Evolutionary conservation across 1,284 basidiomycete genomes (phyloP), one percentile per base, ranked within the genome.

Genomic region (Tilletia walkeri): DNA sequence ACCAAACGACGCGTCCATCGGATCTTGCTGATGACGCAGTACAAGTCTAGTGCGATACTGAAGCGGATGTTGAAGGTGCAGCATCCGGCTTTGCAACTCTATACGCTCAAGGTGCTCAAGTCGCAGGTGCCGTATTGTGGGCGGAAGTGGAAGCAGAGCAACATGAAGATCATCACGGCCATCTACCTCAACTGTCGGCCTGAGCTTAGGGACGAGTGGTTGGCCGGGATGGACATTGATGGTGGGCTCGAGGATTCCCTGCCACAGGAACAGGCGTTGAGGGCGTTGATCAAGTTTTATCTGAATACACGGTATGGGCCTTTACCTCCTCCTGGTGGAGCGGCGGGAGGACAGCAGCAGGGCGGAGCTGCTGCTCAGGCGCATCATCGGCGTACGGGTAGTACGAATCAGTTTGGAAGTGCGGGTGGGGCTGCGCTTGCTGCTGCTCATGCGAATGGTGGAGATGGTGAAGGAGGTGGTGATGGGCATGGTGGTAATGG

Each of bases 121-220:
- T 95, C 93, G 76, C 96, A 99, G 88, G 94, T 99, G 34, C 96
- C 96, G 0, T 98, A 94, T 84, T 97, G 94, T 82, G 96, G 96
- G 14, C 88, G 95, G 63, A 98, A 98, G 86, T 99, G 96, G 96
- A 88, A 95, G 66, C 94, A 97, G 86, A 92, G 94, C 94, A 99
- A 99, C 84, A 99, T 99, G 96, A 96, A 98, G 85, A 92, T 98
- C 72, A 99, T 99, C 81, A 99, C 96, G 3, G 91, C 93, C 39
- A 98, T 99, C 76, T 99, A 99, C 84, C 87, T 99, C 72, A 96
- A 97, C 81, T 98, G 95, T 83, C 88, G 95, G 68, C 95, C 96
- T 10, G 94, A 97, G 80, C 87, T 99, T 67, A 89, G 95, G 49
- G 96, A 99, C 84, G 96, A 99, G 82, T 99, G 96, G 96, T 87